Conservation (phyloP, 345 rosid species). For the Populus davidiana region DNA sequence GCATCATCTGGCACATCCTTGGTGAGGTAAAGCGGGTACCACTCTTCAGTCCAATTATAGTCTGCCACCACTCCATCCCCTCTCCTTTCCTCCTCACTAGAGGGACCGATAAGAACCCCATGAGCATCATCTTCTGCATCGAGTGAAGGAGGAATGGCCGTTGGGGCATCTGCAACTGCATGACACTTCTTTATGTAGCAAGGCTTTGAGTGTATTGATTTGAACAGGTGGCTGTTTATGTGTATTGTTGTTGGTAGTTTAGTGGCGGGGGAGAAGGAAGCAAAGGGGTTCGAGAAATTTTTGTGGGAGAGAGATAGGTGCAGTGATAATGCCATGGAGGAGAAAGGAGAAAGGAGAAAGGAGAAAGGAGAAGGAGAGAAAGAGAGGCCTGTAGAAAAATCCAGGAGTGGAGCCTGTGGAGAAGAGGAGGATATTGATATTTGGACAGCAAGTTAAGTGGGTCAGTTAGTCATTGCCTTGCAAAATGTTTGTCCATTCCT, state of each 20-base stretch:
- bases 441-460: background rate
- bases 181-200: constrained; percentile 9
- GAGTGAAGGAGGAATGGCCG: background rate
- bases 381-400: background rate
- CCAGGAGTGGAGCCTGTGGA: background rate
- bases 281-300: background rate
- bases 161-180: constrained; percentile 32
- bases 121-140: constrained; percentile 24
- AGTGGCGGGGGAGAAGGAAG: constrained; percentile 9
- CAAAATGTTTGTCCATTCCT: background rate
- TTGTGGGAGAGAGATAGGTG: constrained; percentile 19
- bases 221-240: background rate
- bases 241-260: background rate
- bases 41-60: constrained; percentile 87
- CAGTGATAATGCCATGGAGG: constrained; percentile 25
- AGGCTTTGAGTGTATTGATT: background rate
- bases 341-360: background rate
- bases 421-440: background rate
- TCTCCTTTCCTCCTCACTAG: constrained; percentile 37
- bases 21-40: constrained; percentile 89
- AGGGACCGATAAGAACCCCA: constrained; percentile 24
- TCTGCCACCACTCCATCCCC: constrained; percentile 46
- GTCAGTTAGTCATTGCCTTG: no score
- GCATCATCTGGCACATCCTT: constrained; percentile 81
- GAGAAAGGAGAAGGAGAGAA: background rate